Percentiles rank a stretch among this genome's conserved stretches.
Evolutionary conservation across 2,329 filamentous ascomycete species (phyloP).

Genomic region (Apiospora kogelbergensis): DNA sequence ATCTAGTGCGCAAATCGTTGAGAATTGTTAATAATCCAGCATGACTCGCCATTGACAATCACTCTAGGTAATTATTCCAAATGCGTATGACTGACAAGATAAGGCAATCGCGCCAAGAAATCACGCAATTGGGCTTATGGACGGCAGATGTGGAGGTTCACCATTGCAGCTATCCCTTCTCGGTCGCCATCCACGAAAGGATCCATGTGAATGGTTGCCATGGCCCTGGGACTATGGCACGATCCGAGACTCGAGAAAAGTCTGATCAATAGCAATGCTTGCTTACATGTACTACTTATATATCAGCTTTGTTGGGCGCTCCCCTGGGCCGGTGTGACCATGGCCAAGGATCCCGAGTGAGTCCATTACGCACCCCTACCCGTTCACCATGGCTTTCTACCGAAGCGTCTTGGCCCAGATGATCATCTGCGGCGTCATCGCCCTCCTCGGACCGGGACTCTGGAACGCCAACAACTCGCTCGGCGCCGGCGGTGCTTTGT

Average conservation of each 20-base stretch:
- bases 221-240: background rate
- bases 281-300: background rate
- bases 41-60: background rate
- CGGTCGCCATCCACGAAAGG: background rate
- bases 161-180: background rate
- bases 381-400: slow-evolving; percentile 57
- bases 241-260: background rate
- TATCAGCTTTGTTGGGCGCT: too few relatives aligned
- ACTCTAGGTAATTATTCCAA: background rate
- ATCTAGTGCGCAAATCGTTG: background rate
- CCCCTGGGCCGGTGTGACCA: background rate
- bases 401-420: slow-evolving; percentile 73
- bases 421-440: slow-evolving; percentile 68
- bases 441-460: slow-evolving; percentile 69
- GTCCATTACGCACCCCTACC: background rate
- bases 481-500: slow-evolving; percentile 66
- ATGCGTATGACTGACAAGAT: background rate
- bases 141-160: background rate
- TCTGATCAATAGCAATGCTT: background rate
- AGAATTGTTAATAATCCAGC: background rate
- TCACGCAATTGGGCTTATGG: background rate
- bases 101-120: background rate
- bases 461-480: slow-evolving; percentile 75
- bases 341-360: background rate
- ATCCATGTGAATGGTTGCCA: background rate